Evolutionary conservation across 495 filamentous ascomycete species (phyloP).

Genomic region (Podospora anserina): DNA sequence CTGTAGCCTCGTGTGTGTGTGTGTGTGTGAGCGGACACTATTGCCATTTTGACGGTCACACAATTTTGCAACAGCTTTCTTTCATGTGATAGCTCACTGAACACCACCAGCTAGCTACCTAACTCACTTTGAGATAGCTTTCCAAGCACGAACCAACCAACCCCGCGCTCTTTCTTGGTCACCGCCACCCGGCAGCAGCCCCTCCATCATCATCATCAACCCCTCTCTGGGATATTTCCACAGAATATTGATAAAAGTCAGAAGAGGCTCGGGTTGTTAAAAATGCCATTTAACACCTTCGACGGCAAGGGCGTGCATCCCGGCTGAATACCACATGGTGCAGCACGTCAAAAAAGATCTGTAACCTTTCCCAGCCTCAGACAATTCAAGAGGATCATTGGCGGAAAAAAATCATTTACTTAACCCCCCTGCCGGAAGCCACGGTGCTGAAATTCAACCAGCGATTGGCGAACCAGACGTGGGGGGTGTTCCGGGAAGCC

Average conservation of each 20-base stretch:
- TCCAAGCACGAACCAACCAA: neutral
- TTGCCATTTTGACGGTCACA: neutral
- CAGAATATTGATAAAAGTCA: too few relatives aligned
- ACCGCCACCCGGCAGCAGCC: neutral
- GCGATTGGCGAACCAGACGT: neutral
- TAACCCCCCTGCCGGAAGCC: neutral
- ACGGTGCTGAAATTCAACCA: neutral
- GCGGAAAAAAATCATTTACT: too few relatives aligned
- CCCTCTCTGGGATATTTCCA: too few relatives aligned
- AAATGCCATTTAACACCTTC: too few relatives aligned
- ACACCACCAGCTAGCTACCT: neutral
- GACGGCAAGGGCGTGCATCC: too few relatives aligned
- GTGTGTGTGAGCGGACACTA: neutral
- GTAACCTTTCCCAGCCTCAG: too few relatives aligned
- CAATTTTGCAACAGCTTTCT: neutral
- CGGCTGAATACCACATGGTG: too few relatives aligned
- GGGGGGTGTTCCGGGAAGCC: neutral
- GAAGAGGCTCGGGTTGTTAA: too few relatives aligned
- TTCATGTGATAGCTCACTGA: neutral
- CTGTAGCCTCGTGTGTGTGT: too few relatives aligned
- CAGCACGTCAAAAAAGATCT: too few relatives aligned
- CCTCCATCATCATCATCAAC: neutral
- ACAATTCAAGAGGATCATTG: too few relatives aligned
- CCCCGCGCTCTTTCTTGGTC: neutral
- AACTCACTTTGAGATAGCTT: neutral